Evolutionary conservation across 495 filamentous ascomycete species (phyloP).

Genomic region (Letharia columbiana): DNA sequence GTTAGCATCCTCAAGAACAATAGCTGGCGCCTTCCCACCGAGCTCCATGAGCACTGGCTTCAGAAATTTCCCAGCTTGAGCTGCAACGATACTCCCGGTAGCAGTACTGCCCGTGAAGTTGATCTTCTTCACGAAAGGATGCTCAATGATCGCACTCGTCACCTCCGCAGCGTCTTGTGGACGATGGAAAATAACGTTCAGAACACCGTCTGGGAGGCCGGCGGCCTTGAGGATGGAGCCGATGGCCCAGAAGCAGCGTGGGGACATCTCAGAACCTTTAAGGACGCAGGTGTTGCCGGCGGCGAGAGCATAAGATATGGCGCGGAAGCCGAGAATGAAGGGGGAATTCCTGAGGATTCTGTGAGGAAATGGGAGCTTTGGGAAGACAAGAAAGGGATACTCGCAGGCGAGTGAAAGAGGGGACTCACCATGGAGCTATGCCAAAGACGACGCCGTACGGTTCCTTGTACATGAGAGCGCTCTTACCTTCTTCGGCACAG

Average conservation of each 20-base stretch:
- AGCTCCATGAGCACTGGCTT: conserved; percentile 57
- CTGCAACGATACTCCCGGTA: conserved; percentile 48
- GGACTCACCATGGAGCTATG: conserved; percentile 69
- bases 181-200: conserved; percentile 49
- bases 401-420: neutral
- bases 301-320: conserved; percentile 67
- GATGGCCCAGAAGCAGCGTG: conserved; percentile 66
- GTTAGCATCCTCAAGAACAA: conserved; percentile 53
- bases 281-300: conserved; percentile 70
- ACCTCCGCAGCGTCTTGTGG: conserved; percentile 45
- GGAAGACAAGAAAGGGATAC: neutral
- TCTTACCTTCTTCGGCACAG: conserved; percentile 42
- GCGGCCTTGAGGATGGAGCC: conserved; percentile 63
- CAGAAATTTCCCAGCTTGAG: conserved; percentile 44
- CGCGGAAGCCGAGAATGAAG: conserved; percentile 54
- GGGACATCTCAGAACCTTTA: conserved; percentile 70
- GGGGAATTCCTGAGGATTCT: conserved; percentile 32
- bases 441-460: conserved; percentile 74
- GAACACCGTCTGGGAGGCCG: conserved; percentile 52
- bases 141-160: conserved; percentile 48
- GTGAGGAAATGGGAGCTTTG: neutral
- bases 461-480: conserved; percentile 68
- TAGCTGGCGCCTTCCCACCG: conserved; percentile 52
- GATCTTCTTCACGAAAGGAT: conserved; percentile 50
- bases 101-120: conserved; percentile 54